Conservation (phyloP, 2,329 filamentous ascomycete species). For the Fusarium haematococcum region DNA sequence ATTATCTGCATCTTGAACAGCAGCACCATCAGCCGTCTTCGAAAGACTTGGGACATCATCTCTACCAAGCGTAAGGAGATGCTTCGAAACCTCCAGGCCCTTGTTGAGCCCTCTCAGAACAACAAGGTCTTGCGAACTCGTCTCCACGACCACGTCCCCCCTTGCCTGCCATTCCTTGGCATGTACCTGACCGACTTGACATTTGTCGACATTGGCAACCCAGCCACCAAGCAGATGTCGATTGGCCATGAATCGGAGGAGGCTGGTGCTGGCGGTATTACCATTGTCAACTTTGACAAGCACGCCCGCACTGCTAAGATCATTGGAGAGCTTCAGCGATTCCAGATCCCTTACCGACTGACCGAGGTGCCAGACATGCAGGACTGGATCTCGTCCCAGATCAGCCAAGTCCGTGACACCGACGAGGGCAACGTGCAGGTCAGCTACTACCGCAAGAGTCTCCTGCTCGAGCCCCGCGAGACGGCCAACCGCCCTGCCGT, state of each 20-base stretch:
- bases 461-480: conserved; percentile 84
- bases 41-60: conserved; percentile 91
- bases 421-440: conserved; percentile 69
- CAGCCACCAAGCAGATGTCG: conserved; percentile 80
- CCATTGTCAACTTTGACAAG: conserved; percentile 98
- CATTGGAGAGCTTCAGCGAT: conserved; percentile 93
- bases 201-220: conserved; percentile 95
- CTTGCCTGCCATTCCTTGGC: conserved; percentile 94
- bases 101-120: conserved; percentile 92
- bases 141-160: conserved; percentile 86
- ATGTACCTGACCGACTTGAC: conserved; percentile 97
- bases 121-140: conserved; percentile 87
- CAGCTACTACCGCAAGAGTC: conserved; percentile 81
- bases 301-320: conserved; percentile 94
- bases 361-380: conserved; percentile 88
- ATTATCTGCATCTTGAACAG: conserved; percentile 95
- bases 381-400: conserved; percentile 88
- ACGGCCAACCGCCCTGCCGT: conserved; percentile 48
- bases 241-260: conserved; percentile 63
- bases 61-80: conserved; percentile 85
- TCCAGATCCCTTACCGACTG: conserved; percentile 92
- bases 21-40: conserved; percentile 88
- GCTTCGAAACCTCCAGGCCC: conserved; percentile 81
- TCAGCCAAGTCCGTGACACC: conserved; percentile 77
- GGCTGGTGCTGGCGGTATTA: conserved; percentile 73